Conservation (phyloP, 2,329 filamentous ascomycete genomes). For the Phialophora expanda region DNA sequence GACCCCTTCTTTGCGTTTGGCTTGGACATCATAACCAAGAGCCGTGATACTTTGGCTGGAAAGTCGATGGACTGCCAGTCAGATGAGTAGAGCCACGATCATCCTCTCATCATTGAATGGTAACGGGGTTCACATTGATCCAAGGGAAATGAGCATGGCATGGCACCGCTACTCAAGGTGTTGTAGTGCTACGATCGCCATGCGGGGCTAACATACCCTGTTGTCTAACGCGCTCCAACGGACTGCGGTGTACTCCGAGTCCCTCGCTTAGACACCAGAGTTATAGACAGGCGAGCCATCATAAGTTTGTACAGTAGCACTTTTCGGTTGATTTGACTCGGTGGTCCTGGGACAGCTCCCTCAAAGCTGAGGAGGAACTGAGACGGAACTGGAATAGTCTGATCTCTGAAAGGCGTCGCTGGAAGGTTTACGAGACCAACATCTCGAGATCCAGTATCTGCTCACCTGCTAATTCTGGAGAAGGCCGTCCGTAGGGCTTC, state of each 20-base stretch:
- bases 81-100: not conserved
- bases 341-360: too few species aligned
- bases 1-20: not conserved
- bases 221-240: not conserved
- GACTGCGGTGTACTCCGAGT: not conserved
- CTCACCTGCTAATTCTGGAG: not conserved
- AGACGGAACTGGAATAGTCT: not conserved
- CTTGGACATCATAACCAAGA: not conserved
- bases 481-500: not conserved
- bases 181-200: not conserved
- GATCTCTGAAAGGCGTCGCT: not conserved
- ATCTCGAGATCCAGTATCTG: not conserved
- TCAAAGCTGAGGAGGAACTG: too few species aligned
- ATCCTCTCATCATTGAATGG: not conserved
- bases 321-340: too few species aligned
- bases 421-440: not conserved
- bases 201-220: not conserved
- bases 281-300: too few species aligned
- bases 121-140: not conserved
- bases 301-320: too few species aligned
- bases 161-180: not conserved
- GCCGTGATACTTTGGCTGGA: not conserved
- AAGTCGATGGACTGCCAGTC: not conserved
- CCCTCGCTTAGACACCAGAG: not conserved
- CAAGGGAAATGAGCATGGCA: not conserved